A percentile compares a stretch with the other conserved stretches of the same genome.
These are phyloP conservation scores for Ettlia oleoabundans DNA, from an alignment of 139 green algal species.

Conservation along the genomic window DNA sequence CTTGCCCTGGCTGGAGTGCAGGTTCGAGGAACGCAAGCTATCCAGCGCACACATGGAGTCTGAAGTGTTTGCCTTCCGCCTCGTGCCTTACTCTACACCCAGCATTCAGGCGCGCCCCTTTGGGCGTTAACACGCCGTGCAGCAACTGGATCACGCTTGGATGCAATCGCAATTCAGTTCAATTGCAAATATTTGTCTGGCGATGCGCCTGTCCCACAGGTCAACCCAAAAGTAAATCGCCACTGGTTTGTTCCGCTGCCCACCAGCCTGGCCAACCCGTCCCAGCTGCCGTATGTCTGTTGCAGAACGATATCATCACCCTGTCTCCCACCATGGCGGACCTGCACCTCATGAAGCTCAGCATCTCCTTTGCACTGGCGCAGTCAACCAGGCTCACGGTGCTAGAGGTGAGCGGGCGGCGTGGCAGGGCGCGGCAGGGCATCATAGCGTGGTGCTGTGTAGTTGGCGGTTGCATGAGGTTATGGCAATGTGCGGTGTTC, in stretches of 20 bases:
- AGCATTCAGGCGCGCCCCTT: conserved; percentile 51
- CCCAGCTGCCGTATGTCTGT: background rate
- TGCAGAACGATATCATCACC: conserved; percentile 83
- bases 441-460: no score
- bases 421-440: background rate
- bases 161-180: background rate
- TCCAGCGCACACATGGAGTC: conserved; percentile 39
- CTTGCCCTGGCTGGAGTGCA: background rate
- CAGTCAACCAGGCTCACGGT: conserved; percentile 77
- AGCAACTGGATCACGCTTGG: no score
- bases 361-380: conserved; percentile 56
- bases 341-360: conserved; percentile 59
- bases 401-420: conserved; percentile 51
- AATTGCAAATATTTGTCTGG: background rate
- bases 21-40: conserved; percentile 48
- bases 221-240: no score
- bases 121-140: background rate
- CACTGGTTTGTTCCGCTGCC: background rate
- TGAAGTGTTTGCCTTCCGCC: conserved; percentile 48
- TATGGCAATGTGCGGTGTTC: no score
- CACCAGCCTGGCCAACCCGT: no score
- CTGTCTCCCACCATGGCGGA: conserved; percentile 36
- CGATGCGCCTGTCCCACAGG: no score
- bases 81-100: conserved; percentile 49
- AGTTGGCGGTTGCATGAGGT: no score